phyloP scores from a whole-genome alignment of 2,329 filamentous ascomycete species.

The Cladosporium oxysporum region DNA sequence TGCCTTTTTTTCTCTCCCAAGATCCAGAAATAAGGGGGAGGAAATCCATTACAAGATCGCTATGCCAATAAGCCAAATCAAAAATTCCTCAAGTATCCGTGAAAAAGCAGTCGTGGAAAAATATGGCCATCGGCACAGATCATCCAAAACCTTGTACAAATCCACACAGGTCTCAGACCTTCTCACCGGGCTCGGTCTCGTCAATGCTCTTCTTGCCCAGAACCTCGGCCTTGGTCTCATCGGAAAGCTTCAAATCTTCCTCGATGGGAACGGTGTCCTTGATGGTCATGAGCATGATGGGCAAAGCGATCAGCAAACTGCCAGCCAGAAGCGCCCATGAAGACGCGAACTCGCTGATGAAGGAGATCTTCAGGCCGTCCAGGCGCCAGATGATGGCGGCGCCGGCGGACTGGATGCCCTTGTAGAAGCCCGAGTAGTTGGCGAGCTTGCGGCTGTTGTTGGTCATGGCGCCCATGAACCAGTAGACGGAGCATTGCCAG shows the following conservation, averaged over 20 bases:
- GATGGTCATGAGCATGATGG: conserved; percentile 77
- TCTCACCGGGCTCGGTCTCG: conserved; percentile 19
- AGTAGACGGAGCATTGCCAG: conserved; percentile 20
- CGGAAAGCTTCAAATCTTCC: conserved; percentile 80
- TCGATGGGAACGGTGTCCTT: conserved; percentile 78
- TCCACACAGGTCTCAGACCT: conserved; percentile 17
- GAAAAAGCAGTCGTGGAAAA: background rate
- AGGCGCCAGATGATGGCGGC: conserved; percentile 74
- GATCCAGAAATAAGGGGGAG: background rate
- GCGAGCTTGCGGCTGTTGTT: conserved; percentile 91
- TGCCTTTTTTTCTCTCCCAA: background rate
- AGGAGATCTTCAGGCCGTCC: conserved; percentile 62
- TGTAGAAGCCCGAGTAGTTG: conserved; percentile 90
- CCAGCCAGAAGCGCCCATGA: conserved; percentile 76
- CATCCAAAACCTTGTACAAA: background rate
- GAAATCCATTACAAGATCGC: background rate
- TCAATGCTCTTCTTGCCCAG: conserved; percentile 25
- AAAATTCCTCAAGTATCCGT: background rate
- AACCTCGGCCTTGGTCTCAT: conserved; percentile 78
- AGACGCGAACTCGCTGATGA: conserved; percentile 70
- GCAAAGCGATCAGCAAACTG: conserved; percentile 74
- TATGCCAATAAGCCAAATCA: background rate
- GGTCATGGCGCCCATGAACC: conserved; percentile 89
- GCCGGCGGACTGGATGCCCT: conserved; percentile 85
- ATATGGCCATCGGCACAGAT: background rate